Evolutionary conservation across 1,139 yeast species (phyloP), one percentile per base, ranked within the genome.

Genomic region (Yamadazyma spencermartinsiae): DNA sequence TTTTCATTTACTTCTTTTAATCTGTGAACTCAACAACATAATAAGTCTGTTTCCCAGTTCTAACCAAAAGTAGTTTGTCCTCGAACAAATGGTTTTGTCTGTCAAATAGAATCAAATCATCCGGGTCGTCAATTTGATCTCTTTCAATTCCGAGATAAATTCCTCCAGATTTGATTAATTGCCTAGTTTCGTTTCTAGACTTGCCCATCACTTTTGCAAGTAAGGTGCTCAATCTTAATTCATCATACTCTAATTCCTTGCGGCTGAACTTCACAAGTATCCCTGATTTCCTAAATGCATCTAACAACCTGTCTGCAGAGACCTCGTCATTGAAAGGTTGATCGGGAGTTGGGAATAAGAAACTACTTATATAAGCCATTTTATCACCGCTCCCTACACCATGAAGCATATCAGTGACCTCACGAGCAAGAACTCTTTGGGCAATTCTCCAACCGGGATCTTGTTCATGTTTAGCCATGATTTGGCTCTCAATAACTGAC

Each of bases 341-440:
- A 35, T 72, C 76, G 5, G 77, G 77, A 1, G 76, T 66, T 3
- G 87, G 86, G 58, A 82, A 86, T 35, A 87, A 58, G 42, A 85
- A 74, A 4, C 81, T 70, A 3, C 92, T 80, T 17, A 84, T 74
- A 32, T 72, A 67, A 8, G 80, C 78, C 54, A 88, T 83, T 38
- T 79, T 74, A 23, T 74, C 72, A 2, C 95, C 95, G 4, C 75
- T 70, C 0, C 92, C 94, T 9, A 70, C 70, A 0, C 98, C 98
- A 60, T 89, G 97, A 26, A 92, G 74, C 53, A 92, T 69, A 51
- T 87, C 95, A 4, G 92, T 85, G 33, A 90, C 86, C 56, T 92
- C 97, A 33, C 79, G 65, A 0, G 98, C 98, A 34, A 92, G 70
- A 0, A 81, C 60, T 34, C 80, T 68, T 61, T 92, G 98, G 0